These are phyloP conservation scores for Mucor racemosus DNA, from an alignment of 371 early-diverging fungal species.

Conservation along the genomic window DNA sequence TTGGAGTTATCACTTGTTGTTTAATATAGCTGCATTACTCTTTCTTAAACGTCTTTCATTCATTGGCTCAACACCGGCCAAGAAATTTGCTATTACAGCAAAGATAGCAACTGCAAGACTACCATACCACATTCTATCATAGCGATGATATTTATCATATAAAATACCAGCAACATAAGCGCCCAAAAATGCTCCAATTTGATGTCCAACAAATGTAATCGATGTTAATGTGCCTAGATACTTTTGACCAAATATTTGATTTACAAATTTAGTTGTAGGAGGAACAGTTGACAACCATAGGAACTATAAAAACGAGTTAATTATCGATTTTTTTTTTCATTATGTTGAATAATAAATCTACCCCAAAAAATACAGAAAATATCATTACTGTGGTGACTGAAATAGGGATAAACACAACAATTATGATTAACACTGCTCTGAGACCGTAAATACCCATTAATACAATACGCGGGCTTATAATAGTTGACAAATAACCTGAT, in stretches of 20 bases:
- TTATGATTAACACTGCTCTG: conserved; percentile 28
- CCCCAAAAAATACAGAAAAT: conserved; percentile 61
- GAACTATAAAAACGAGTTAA: conserved; percentile 17
- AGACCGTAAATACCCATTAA: conserved; percentile 29
- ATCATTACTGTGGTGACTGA: conserved; percentile 36
- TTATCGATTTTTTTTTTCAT: too few species aligned
- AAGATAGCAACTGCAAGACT: conserved; percentile 34
- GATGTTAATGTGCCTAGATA: conserved; percentile 26
- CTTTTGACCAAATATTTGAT: conserved; percentile 41
- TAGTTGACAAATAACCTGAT: conserved; percentile 26
- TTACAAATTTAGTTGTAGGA: conserved; percentile 42
- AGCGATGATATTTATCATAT: conserved; percentile 35
- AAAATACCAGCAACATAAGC: conserved; percentile 47
- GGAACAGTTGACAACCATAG: conserved; percentile 56
- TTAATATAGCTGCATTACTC: background rate
- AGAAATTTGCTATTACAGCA: conserved; percentile 27
- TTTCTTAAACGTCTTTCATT: conserved; percentile 11
- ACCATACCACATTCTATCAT: conserved; percentile 41
- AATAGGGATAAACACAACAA: conserved; percentile 30
- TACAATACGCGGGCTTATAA: conserved; percentile 29
- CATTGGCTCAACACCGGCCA: conserved; percentile 21
- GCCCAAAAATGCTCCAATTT: conserved; percentile 18
- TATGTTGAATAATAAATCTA: conserved; percentile 23
- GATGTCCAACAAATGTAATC: too few species aligned
- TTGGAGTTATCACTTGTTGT: background rate